These are phyloP conservation scores for Picochlorum sp. DNA, from an alignment of 139 green algal species.

Conservation along the genomic window DNA sequence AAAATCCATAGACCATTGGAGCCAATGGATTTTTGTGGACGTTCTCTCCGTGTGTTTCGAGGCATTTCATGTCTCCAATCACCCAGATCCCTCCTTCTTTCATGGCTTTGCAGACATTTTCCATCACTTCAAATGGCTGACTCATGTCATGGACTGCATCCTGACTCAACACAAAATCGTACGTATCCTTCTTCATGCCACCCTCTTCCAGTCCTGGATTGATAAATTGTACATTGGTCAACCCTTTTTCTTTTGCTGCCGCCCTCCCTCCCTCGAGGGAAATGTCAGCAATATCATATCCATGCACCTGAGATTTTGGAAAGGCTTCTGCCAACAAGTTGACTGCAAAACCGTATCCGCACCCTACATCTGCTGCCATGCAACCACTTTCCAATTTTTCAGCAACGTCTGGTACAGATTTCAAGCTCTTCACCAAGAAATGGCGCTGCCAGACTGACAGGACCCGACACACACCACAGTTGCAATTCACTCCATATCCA, in stretches of 20 bases:
- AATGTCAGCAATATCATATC: slow-evolving; percentile 21
- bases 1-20: slow-evolving; percentile 25
- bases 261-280: neutral
- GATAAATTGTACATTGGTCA: slow-evolving; percentile 15
- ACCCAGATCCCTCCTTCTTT: slow-evolving; percentile 13
- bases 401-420: slow-evolving; percentile 3
- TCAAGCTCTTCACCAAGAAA: slow-evolving; percentile 15
- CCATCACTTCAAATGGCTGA: slow-evolving; percentile 17
- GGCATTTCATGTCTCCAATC: slow-evolving; percentile 20
- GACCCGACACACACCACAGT: slow-evolving; percentile 18
- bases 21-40: slow-evolving; percentile 18
- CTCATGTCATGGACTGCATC: slow-evolving; percentile 32
- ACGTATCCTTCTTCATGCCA: slow-evolving; percentile 12
- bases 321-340: slow-evolving; percentile 13
- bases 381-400: slow-evolving; percentile 16
- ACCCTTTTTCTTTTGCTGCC: slow-evolving; percentile 1
- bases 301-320: slow-evolving; percentile 11
- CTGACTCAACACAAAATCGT: slow-evolving; percentile 22
- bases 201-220: slow-evolving; percentile 18
- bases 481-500: slow-evolving; percentile 3
- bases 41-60: slow-evolving; percentile 13
- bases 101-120: slow-evolving; percentile 8
- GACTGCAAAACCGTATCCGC: slow-evolving; percentile 15
- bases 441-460: slow-evolving; percentile 25
- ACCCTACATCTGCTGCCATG: slow-evolving; percentile 23